These are phyloP conservation scores for Metarhizium robertsii DNA, from an alignment of 2,329 filamentous ascomycete genomes.

Conservation along the genomic window DNA sequence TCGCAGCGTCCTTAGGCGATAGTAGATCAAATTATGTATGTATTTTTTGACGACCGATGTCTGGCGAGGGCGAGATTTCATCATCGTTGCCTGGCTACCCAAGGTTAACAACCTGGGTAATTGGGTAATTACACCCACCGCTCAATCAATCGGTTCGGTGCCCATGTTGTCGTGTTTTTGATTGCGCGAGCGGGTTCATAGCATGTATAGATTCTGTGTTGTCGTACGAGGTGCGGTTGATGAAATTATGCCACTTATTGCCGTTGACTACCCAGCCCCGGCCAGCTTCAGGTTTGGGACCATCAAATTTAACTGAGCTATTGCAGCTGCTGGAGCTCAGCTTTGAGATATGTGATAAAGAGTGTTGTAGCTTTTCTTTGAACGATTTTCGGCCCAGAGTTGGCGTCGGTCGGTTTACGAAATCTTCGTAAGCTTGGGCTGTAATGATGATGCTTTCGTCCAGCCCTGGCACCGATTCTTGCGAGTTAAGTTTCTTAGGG, in stretches of 20 bases:
- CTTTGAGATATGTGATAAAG: constrained; percentile 4
- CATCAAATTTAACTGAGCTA: not conserved
- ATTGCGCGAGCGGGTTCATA: not conserved
- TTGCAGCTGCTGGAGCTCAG: not conserved
- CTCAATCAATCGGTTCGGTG: not conserved
- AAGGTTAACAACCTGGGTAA: not conserved
- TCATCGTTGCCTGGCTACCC: not conserved
- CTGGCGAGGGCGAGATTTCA: not conserved
- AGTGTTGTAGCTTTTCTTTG: constrained; percentile 4
- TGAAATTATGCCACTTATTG: not conserved
- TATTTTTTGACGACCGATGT: not conserved
- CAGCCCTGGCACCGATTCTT: not conserved
- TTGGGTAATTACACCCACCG: not conserved
- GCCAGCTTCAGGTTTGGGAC: not conserved
- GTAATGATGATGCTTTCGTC: not conserved
- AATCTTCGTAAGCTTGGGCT: not conserved
- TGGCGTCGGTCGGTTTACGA: not conserved
- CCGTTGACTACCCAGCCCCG: not conserved
- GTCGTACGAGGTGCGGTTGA: not conserved
- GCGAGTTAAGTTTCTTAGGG: not conserved
- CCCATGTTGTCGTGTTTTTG: not conserved
- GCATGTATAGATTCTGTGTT: not conserved
- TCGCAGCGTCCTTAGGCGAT: not conserved
- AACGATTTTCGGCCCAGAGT: not conserved
- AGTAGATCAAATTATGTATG: not conserved